A percentile compares a stretch with the other conserved stretches of the same genome.
These are phyloP conservation scores for Blastocladiella emersonii DNA, from an alignment of 371 early-diverging fungal genomes.

Conservation along the genomic window DNA sequence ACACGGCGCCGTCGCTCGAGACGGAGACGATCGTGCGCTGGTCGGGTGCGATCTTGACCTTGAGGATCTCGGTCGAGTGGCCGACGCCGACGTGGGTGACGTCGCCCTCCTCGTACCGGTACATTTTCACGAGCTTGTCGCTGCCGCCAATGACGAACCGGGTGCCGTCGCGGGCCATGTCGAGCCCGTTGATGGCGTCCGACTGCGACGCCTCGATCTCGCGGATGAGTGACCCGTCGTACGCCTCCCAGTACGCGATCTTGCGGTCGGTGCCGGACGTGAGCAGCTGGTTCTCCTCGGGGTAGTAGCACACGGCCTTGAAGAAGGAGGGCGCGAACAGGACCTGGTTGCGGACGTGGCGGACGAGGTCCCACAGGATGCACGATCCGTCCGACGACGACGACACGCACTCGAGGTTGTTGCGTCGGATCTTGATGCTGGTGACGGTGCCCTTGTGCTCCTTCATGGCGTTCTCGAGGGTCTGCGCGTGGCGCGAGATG, in stretches of 20 bases:
- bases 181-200: constrained; percentile 38
- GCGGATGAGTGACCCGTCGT: constrained; percentile 35
- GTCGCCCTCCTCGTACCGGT: constrained; percentile 39
- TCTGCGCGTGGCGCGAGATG: constrained; percentile 22
- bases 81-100: constrained; percentile 32
- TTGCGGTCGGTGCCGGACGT: constrained; percentile 40
- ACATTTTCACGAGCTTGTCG: constrained; percentile 40
- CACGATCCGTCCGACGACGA: constrained; percentile 35
- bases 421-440: constrained; percentile 37
- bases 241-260: constrained; percentile 43
- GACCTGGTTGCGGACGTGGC: constrained; percentile 40
- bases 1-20: constrained; percentile 1
- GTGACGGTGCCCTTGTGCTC: constrained; percentile 44
- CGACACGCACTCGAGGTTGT: constrained; percentile 37
- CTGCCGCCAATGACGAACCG: constrained; percentile 38
- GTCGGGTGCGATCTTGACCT: constrained; percentile 5
- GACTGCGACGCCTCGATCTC: constrained; percentile 34
- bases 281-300: constrained; percentile 37
- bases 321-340: constrained; percentile 39
- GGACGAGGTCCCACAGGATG: constrained; percentile 39
- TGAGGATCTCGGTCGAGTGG: constrained; percentile 6
- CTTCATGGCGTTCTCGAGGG: constrained; percentile 34
- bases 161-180: constrained; percentile 28
- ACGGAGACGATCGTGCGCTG: neutral
- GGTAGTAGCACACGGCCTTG: constrained; percentile 36